These are phyloP conservation scores for Medicago lupulina DNA, from an alignment of 306 rosid genomes.

Conservation along the genomic window DNA sequence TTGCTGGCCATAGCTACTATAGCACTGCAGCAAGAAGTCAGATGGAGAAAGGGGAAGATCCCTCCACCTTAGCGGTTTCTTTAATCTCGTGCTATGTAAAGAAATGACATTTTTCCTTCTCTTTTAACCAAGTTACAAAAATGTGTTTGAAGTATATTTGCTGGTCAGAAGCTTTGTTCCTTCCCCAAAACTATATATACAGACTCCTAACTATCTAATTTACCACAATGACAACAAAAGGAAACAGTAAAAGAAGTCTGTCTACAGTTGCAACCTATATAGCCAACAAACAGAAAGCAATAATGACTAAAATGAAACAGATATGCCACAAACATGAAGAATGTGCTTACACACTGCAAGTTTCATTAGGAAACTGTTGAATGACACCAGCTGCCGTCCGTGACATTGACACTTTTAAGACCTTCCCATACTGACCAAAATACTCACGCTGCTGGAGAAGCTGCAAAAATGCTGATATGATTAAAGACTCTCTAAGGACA, in stretches of 20 bases:
- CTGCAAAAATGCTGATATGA: slow-evolving; percentile 54
- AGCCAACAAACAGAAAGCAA: slow-evolving; percentile 21
- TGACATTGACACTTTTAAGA: slow-evolving; percentile 96
- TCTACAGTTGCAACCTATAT: not conserved
- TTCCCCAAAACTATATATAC: not conserved
- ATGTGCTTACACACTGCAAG: slow-evolving; percentile 98
- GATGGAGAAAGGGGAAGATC: not conserved
- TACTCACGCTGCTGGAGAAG: slow-evolving; percentile 87
- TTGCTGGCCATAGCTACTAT: not conserved
- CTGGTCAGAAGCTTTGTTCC: slow-evolving; percentile 5
- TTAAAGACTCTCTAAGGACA: not conserved
- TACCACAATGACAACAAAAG: slow-evolving; percentile 18
- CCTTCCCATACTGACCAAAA: slow-evolving; percentile 99
- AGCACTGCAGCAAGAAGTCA: not conserved
- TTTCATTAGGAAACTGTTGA: slow-evolving; percentile 95
- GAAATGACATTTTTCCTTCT: slow-evolving; percentile 2
- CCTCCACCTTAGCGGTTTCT: not conserved
- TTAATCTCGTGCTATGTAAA: not conserved
- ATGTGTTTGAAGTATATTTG: not conserved
- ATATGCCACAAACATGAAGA: slow-evolving; percentile 4
- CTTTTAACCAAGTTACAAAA: not conserved
- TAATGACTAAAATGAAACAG: slow-evolving; percentile 9
- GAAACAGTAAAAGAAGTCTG: not conserved
- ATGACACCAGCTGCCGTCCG: slow-evolving; percentile 94
- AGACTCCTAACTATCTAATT: not conserved